A percentile compares a stretch with the other conserved stretches of the same genome.
Evolutionary conservation across 2,329 filamentous ascomycete genomes (phyloP).

Genomic region (Arachnomyces sp.): DNA sequence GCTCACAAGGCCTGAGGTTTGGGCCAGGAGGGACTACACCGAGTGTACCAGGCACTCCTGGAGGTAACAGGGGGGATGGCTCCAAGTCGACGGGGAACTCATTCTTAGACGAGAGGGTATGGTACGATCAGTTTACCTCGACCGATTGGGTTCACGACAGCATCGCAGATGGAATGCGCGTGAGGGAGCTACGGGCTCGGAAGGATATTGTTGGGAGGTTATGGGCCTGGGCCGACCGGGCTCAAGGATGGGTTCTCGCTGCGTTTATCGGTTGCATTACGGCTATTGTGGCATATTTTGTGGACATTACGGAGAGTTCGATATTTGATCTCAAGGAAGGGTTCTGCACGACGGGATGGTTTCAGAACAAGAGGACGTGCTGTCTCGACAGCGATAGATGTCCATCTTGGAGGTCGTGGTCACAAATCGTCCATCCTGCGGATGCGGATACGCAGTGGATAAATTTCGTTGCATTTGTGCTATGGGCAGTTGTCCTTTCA

Average conservation of each 20-base stretch:
- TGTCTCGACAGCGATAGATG: slow-evolving; percentile 50
- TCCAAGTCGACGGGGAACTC: slow-evolving; percentile 50
- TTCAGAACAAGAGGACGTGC: slow-evolving; percentile 60
- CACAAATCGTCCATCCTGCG: slow-evolving; percentile 51
- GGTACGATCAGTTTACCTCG: slow-evolving; percentile 98
- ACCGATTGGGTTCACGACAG: slow-evolving; percentile 98
- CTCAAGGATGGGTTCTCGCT: slow-evolving; percentile 89
- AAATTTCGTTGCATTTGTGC: slow-evolving; percentile 70
- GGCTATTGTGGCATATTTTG: slow-evolving; percentile 75
- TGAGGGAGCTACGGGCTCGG: slow-evolving; percentile 70
- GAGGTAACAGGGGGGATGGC: slow-evolving; percentile 51
- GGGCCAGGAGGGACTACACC: slow-evolving; percentile 60
- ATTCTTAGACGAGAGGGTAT: slow-evolving; percentile 76
- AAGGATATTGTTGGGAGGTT: slow-evolving; percentile 80
- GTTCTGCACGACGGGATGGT: slow-evolving; percentile 67
- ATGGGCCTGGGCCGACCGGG: slow-evolving; percentile 68
- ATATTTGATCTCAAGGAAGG: slow-evolving; percentile 90
- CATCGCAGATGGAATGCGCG: slow-evolving; percentile 85
- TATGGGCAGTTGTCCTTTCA: slow-evolving; percentile 62
- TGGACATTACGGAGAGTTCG: slow-evolving; percentile 76
- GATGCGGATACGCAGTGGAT: slow-evolving; percentile 48
- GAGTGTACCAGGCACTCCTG: slow-evolving; percentile 68
- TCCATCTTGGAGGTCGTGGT: slow-evolving; percentile 56
- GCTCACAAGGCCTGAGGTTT: slow-evolving; percentile 47
- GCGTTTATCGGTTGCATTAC: slow-evolving; percentile 82